Conservation (phyloP, 768 basidiomycete genomes). For the Lepiota subincarnata region DNA sequence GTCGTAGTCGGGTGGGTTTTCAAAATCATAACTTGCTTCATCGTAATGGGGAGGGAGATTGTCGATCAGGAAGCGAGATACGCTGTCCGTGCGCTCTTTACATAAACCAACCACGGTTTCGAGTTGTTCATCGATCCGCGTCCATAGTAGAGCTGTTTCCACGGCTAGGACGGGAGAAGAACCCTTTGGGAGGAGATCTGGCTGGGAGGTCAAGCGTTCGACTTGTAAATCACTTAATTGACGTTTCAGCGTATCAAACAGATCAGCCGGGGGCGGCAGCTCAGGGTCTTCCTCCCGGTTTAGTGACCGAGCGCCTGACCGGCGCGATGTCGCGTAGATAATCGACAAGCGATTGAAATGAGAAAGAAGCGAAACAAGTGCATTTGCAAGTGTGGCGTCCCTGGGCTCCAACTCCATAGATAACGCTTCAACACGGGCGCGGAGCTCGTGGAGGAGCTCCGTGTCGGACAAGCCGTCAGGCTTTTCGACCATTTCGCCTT, state of each 20-base stretch:
- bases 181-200: slow-evolving; percentile 29
- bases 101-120: slow-evolving; percentile 67
- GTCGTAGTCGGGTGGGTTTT: slow-evolving; percentile 55
- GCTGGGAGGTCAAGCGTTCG: slow-evolving; percentile 44
- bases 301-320: slow-evolving; percentile 14
- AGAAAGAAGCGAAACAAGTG: slow-evolving; percentile 65
- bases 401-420: slow-evolving; percentile 36
- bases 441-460: slow-evolving; percentile 58
- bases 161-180: slow-evolving; percentile 47
- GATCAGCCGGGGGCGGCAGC: slow-evolving; percentile 30
- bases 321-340: slow-evolving; percentile 27
- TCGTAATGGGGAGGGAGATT: slow-evolving; percentile 49
- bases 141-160: slow-evolving; percentile 68
- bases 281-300: slow-evolving; percentile 15
- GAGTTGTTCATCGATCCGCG: slow-evolving; percentile 67
- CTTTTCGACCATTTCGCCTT: slow-evolving; percentile 45
- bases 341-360: slow-evolving; percentile 63
- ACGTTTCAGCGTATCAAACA: slow-evolving; percentile 59
- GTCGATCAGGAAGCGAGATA: slow-evolving; percentile 27
- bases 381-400: slow-evolving; percentile 62
- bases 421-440: slow-evolving; percentile 46
- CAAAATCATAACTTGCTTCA: slow-evolving; percentile 23
- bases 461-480: slow-evolving; percentile 37
- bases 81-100: slow-evolving; percentile 47
- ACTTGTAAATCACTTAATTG: slow-evolving; percentile 67